Conservation (phyloP, 768 basidiomycete genomes). For the Suillus plorans region DNA sequence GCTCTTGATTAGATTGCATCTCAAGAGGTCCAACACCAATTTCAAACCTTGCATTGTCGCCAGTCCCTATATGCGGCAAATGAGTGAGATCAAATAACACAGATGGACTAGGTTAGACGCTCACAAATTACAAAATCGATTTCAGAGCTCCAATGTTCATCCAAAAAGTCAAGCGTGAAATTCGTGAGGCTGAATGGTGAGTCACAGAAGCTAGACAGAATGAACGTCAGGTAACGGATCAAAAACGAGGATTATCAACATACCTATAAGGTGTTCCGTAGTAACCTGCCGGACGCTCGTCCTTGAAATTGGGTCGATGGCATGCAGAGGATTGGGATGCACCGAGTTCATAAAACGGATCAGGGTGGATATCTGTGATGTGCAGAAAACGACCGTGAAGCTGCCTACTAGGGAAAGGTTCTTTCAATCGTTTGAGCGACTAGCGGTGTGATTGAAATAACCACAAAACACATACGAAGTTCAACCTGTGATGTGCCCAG, state of each 20-base stretch:
- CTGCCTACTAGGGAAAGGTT: slow-evolving; percentile 34
- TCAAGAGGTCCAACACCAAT: background rate
- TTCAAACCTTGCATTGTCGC: slow-evolving; percentile 66
- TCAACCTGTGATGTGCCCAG: slow-evolving; percentile 24
- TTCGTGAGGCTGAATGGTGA: slow-evolving; percentile 76
- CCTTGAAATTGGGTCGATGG: slow-evolving; percentile 58
- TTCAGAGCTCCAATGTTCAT: slow-evolving; percentile 75
- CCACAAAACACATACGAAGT: background rate
- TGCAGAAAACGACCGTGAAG: slow-evolving; percentile 80
- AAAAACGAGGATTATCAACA: slow-evolving; percentile 24
- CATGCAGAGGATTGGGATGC: slow-evolving; percentile 58
- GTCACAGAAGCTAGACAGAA: slow-evolving; percentile 67
- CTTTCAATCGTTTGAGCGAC: background rate
- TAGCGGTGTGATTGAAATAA: background rate
- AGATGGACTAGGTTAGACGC: slow-evolving; percentile 18
- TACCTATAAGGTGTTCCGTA: slow-evolving; percentile 72
- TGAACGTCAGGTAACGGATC: too few species aligned
- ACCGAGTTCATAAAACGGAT: slow-evolving; percentile 56
- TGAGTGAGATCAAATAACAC: background rate
- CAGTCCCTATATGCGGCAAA: slow-evolving; percentile 54
- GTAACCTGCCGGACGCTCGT: slow-evolving; percentile 51
- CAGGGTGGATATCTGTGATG: slow-evolving; percentile 84
- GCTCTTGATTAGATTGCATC: background rate
- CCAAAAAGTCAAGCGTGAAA: slow-evolving; percentile 76
- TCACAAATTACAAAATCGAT: slow-evolving; percentile 88